These are phyloP conservation scores for Leccinum fallax DNA, from an alignment of 1,284 basidiomycete species.

Conservation along the genomic window DNA sequence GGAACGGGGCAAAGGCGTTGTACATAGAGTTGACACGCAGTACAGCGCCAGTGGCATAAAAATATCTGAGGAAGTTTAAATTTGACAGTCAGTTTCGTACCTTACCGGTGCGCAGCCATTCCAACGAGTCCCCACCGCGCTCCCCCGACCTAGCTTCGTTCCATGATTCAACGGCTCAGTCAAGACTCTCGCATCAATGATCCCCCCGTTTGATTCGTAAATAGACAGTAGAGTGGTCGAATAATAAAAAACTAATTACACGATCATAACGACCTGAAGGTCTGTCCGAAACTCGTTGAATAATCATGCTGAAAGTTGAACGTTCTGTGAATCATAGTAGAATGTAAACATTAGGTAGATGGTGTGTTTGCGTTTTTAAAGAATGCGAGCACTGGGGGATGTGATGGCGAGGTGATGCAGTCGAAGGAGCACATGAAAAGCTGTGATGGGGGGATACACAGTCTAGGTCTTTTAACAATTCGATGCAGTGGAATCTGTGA, in stretches of 20 bases:
- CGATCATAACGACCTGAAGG: background rate
- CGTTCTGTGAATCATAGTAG: background rate
- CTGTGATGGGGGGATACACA: background rate
- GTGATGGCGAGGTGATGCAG: background rate
- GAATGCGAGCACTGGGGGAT: background rate
- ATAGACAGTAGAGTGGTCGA: background rate
- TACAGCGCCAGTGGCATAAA: background rate
- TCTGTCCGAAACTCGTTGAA: background rate
- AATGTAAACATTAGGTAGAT: background rate
- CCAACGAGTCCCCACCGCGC: background rate
- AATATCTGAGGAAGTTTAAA: background rate
- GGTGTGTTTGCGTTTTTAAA: background rate
- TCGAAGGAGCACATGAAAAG: background rate
- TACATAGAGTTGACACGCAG: background rate
- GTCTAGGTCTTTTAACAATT: constrained; percentile 7
- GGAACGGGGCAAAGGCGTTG: too few relatives aligned
- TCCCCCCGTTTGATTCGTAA: background rate
- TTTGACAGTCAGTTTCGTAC: background rate
- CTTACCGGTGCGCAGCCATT: background rate
- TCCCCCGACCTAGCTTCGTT: background rate
- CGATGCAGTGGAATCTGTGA: constrained; percentile 7
- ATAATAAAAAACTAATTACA: background rate
- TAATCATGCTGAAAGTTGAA: background rate
- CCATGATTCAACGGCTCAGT: background rate
- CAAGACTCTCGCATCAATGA: background rate